Evolutionary conservation across 2,329 filamentous ascomycete species (phyloP), one percentile per base, ranked within the genome.

Genomic region (Cylindrodendrum hubeiense): DNA sequence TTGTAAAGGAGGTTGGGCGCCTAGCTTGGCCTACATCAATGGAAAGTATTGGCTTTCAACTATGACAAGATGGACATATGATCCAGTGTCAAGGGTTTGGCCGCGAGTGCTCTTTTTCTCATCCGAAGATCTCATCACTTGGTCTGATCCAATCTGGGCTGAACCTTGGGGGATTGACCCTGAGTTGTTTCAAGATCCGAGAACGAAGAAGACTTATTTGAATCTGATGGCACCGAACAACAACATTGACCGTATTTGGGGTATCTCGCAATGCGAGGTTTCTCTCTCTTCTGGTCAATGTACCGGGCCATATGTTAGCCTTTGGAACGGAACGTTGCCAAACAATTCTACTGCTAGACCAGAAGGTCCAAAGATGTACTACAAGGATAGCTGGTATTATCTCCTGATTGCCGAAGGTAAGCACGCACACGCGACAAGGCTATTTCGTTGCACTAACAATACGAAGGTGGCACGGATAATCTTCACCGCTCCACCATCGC

Each of bases 71-170:
- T 78, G 75, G 47, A 74, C 73, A 26, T 80, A 76, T 55, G 78
- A 77, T 17, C 79, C 80, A 4, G 72, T 73, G 26, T 75, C 73
- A 75, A 79, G 81, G 15, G 79, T 79, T 8, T 83, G 67, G 33
- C 81, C 81, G 37, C 67, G 72, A 3, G 69, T 75, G 44, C 67
- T 76, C 72, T 70, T 60, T 55, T 47, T 69, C 41, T 67, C 70
- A 8, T 73, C 71, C 1, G 50, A 60, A 21, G 71, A 74, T 19
- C 63, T 74, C 7, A 44, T 64, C 19, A 56, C 49, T n/a, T 64
- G 64, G 64, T 67, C 60, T 10, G 47, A 60, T 6, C 53, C 57
- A 21, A 44, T 55, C 5, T 67, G 64, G 64, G 51, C 55, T 3
- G 64, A 67, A n/a, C 55, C 64, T 9, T 60, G 57, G 26, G 64